Evolutionary conservation across 352 stramenopile species (phyloP), one percentile per base, ranked within the genome.

Genomic region (Pythium vanterpoolii): DNA sequence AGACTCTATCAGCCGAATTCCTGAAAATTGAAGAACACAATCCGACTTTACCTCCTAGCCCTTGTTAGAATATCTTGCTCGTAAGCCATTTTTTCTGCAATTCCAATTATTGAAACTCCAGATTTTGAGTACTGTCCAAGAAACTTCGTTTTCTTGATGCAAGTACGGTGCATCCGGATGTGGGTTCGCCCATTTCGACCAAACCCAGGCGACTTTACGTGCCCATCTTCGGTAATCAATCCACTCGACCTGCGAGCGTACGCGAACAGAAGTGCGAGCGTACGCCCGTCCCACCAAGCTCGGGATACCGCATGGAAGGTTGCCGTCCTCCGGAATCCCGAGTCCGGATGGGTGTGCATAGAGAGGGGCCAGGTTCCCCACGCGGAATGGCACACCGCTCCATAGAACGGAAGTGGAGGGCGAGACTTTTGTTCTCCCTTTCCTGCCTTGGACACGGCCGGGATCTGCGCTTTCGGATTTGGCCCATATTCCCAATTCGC

Each of bases 191-290:
- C n/a, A n/a, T n/a, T n/a, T n/a, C n/a, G n/a, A n/a, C n/a, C n/a
- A n/a, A n/a, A n/a, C n/a, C n/a, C n/a, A n/a, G n/a, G n/a, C n/a
- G n/a, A n/a, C n/a, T n/a, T n/a, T n/a, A n/a, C n/a, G n/a, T n/a
- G n/a, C n/a, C n/a, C n/a, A n/a, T n/a, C n/a, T n/a, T n/a, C n/a
- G n/a, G n/a, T n/a, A n/a, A n/a, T n/a, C n/a, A n/a, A n/a, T n/a
- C n/a, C n/a, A n/a, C n/a, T n/a, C 47, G 27, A 57, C 38, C 36
- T 57, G 50, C 36, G 50, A 57, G 50, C 50, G 50, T 57, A 56
- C 49, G 49, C 33, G 49, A 18, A 45, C 31, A 56, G 49, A 56
- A 36, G 10, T 56, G 49, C 49, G 49, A 56, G 49, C 49, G 49
- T 56, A 57, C 50, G 50, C 11, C 11, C 5, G 21, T 5, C 18